A percentile compares a stretch with the other conserved stretches of the same genome.
These are phyloP conservation scores for Peronospora destructor DNA, from an alignment of 352 stramenopile species.

Conservation along the genomic window DNA sequence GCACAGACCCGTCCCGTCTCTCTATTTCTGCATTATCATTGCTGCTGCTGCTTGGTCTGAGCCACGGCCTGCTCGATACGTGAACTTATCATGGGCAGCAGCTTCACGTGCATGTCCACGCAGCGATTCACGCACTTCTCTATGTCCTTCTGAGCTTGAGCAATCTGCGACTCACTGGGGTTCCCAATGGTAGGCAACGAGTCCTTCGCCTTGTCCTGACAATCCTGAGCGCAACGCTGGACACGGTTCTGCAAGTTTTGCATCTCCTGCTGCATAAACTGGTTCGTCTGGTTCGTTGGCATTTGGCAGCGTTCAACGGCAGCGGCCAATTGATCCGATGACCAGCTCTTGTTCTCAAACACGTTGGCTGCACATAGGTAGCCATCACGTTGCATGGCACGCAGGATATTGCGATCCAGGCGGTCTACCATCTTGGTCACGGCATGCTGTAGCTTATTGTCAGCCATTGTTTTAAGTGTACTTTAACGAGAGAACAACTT, in stretches of 20 bases:
- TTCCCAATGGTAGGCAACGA: constrained; percentile 45
- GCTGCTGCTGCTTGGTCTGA: constrained; percentile 58
- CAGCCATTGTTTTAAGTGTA: constrained; percentile 40
- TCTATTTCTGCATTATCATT: constrained; percentile 21
- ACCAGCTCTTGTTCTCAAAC: constrained; percentile 81
- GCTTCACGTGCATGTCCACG: constrained; percentile 69
- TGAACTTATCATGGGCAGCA: constrained; percentile 67
- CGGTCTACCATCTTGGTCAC: constrained; percentile 81
- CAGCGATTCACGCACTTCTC: constrained; percentile 57
- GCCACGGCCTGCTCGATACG: constrained; percentile 65
- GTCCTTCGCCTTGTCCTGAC: constrained; percentile 77
- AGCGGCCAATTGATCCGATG: constrained; percentile 67
- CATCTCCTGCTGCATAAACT: constrained; percentile 80
- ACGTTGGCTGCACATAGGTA: constrained; percentile 85
- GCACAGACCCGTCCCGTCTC: not conserved
- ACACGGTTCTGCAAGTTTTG: constrained; percentile 82
- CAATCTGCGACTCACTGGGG: constrained; percentile 67
- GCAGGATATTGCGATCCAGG: constrained; percentile 68
- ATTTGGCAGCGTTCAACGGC: constrained; percentile 83
- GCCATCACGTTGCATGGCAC: constrained; percentile 67
- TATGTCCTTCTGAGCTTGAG: constrained; percentile 66
- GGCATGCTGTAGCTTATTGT: constrained; percentile 76
- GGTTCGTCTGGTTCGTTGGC: constrained; percentile 78
- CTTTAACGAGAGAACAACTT: too few species aligned
- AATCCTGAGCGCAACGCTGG: constrained; percentile 82